Conservation (phyloP, 805 yeast species). For the Cyberlindnera euphorbiiphila region DNA sequence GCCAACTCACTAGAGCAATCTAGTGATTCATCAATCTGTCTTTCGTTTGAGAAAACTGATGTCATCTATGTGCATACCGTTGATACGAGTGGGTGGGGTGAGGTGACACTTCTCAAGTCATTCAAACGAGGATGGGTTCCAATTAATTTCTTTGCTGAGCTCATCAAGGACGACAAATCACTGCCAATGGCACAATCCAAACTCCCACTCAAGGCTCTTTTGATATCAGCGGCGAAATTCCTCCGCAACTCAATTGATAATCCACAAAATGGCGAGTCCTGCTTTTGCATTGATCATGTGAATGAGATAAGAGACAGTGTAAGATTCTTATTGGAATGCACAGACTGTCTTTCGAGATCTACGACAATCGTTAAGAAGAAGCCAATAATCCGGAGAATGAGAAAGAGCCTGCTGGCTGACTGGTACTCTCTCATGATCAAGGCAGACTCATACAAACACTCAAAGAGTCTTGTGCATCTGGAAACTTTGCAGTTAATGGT, state of each 20-base stretch:
- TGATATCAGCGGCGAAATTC: slow-evolving; percentile 64
- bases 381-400: slow-evolving; percentile 55
- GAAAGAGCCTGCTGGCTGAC: slow-evolving; percentile 70
- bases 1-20: slow-evolving; percentile 54
- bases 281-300: slow-evolving; percentile 31
- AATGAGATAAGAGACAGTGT: slow-evolving; percentile 75
- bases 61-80: slow-evolving; percentile 74
- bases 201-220: slow-evolving; percentile 48
- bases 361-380: slow-evolving; percentile 62
- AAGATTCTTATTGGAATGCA: slow-evolving; percentile 54
- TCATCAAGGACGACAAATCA: slow-evolving; percentile 35
- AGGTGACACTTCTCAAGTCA: slow-evolving; percentile 64
- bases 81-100: slow-evolving; percentile 87
- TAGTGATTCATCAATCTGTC: slow-evolving; percentile 67
- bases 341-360: slow-evolving; percentile 73
- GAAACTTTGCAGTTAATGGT: slow-evolving; percentile 60
- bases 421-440: slow-evolving; percentile 78
- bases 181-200: slow-evolving; percentile 48
- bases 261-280: slow-evolving; percentile 33
- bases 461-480: slow-evolving; percentile 53
- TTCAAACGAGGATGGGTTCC: slow-evolving; percentile 82
- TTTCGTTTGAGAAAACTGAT: slow-evolving; percentile 66
- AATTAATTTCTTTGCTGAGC: slow-evolving; percentile 64
- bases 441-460: slow-evolving; percentile 70
- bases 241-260: slow-evolving; percentile 56